Base-by-base conservation (phyloP, 345 rosid species). In the Gossypium raimondii region DNA sequence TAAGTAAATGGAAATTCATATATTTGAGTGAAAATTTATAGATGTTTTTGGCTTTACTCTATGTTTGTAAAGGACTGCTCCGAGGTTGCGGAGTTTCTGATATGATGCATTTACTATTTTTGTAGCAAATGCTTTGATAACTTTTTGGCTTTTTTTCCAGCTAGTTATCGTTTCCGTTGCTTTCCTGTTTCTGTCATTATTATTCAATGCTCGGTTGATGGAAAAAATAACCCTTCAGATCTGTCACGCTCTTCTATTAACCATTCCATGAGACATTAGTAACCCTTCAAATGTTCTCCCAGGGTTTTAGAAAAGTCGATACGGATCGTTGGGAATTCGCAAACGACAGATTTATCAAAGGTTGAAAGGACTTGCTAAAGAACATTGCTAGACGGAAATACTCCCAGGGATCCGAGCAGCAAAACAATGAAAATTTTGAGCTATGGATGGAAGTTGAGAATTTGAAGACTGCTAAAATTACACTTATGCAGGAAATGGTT, bases 231-330 rank as follows among this genome's bases (percentile, higher is more conserved):
- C 38, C 38, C 6, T 4, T 34, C 38, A 61, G 43, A 61, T 13
- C 18, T 61, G 43, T 61, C 34, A 8, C 43, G 7, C 41, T 34
- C 41, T 34, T 34, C 51, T 73, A 9, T 59, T 45, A 58, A 56
- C 20, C 16, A 14, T 44, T 38, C 11, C 29, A 6, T 14, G 58
- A 56, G 11, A 44, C 47, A 13, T 59, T 44, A 24, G 75, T 45
- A 73, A 73, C 56, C 17, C 67, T 44, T 56, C 18, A 25, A 45
- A 16, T 58, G 74, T 72, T 80, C 27, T 25, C 5, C 62, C 93
- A 90, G 99, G 98, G 99, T 52, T 95, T 95, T 77, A 82, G 86
- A 69, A 95, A 95, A 84, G 78, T 85, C 13, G 99, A 95, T 83
- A 76, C 98, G 16, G 98, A 93, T 75, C 84, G 82, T 14, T 93